Conservation (phyloP, 345 rosid species). For the Populus pruinosa region DNA sequence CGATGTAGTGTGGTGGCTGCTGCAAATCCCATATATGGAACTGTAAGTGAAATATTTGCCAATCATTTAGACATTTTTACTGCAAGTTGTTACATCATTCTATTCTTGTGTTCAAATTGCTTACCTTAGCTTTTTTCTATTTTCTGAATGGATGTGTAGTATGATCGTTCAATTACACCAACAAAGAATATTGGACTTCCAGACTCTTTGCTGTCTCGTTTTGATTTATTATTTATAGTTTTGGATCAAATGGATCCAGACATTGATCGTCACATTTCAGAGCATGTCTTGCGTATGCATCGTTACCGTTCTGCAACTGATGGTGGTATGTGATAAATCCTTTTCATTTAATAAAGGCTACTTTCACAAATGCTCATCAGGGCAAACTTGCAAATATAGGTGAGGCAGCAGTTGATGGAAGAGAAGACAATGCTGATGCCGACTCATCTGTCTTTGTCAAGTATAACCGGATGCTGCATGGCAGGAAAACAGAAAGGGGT, state of each 20-base stretch:
- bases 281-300: constrained; percentile 98
- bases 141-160: constrained; percentile 46
- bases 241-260: constrained; percentile 99
- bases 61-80: constrained; percentile 1
- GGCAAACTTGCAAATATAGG: constrained; percentile 38
- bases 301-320: constrained; percentile 67
- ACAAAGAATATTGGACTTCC: constrained; percentile 99
- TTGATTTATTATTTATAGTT: constrained; percentile 89
- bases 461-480: constrained; percentile 87
- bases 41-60: constrained; percentile 50
- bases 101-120: neutral
- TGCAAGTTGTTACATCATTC: neutral
- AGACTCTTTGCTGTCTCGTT: constrained; percentile 98
- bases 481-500: constrained; percentile 64
- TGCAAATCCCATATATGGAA: constrained; percentile 98
- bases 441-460: constrained; percentile 85
- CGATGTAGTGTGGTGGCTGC: constrained; percentile 99
- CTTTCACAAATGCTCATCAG: constrained; percentile 7
- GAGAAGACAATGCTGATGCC: constrained; percentile 74
- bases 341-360: neutral
- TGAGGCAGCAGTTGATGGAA: constrained; percentile 61
- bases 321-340: constrained; percentile 52
- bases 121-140: constrained; percentile 9
- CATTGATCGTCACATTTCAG: constrained; percentile 81
- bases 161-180: constrained; percentile 95